Evolutionary conservation across 805 yeast species (phyloP).

Genomic region (Metschnikowia cerradonensis): DNA sequence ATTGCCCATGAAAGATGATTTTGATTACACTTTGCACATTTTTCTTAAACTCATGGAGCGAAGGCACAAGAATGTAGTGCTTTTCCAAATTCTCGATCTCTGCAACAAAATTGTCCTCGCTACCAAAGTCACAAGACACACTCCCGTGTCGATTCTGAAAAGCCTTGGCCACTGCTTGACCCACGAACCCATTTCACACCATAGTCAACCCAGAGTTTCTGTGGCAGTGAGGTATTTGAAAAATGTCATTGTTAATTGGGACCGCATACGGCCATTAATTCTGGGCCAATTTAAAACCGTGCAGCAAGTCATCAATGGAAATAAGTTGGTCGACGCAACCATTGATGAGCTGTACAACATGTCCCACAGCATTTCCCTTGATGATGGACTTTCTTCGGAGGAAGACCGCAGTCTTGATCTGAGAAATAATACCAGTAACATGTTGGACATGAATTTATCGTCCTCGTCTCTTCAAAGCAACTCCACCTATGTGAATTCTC

Average conservation of each 20-base stretch:
- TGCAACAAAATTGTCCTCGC: slow-evolving; percentile 36
- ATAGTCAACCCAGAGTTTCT: slow-evolving; percentile 43
- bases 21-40: slow-evolving; percentile 37
- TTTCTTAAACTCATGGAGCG: slow-evolving; percentile 34
- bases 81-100: slow-evolving; percentile 44
- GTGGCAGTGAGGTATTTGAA: slow-evolving; percentile 53
- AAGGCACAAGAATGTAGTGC: slow-evolving; percentile 19
- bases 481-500: background rate
- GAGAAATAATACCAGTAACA: background rate
- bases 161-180: slow-evolving; percentile 53
- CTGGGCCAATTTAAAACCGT: slow-evolving; percentile 13
- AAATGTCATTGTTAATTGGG: slow-evolving; percentile 52
- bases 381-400: slow-evolving; percentile 17
- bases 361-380: slow-evolving; percentile 20
- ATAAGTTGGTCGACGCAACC: slow-evolving; percentile 9
- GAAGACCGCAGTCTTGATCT: slow-evolving; percentile 5
- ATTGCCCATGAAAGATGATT: slow-evolving; percentile 52
- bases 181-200: slow-evolving; percentile 41
- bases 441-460: background rate
- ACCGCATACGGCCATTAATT: slow-evolving; percentile 20
- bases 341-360: slow-evolving; percentile 30
- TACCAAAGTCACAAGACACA: slow-evolving; percentile 15
- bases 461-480: slow-evolving; percentile 4
- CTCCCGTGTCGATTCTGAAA: slow-evolving; percentile 38
- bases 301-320: slow-evolving; percentile 16